Evolutionary conservation across 2,329 filamentous ascomycete species (phyloP), one percentile per base, ranked within the genome.

Genomic region (Xylariaceae sp.): DNA sequence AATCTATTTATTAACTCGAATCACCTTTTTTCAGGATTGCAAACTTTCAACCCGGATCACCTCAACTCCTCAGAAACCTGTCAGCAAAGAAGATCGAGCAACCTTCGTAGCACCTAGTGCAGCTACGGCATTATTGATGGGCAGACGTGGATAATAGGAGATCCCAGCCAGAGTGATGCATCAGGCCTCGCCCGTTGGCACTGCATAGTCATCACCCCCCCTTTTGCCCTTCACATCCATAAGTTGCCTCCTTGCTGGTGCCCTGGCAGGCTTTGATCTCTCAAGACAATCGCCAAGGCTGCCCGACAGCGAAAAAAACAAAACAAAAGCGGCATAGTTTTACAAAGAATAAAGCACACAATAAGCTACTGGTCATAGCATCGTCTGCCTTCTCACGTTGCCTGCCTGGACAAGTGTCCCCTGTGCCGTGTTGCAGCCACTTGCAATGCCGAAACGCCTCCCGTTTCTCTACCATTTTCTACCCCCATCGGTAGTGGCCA

Each of bases 1-100:
- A 60, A 60, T 56, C 53, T 61, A 59, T 57, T 58, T 54, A 53
- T 65, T 39, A 53, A 47, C 34, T 62, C 62, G 52, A 62, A 66
- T 63, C 57, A 55, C 65, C 62, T 68, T 68, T 67, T 68, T 63
- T 62, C 66, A 30, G 23, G 23, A 69, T 67, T 68, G 66, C 64
- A 65, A 69, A 65, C 17, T 18, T 18, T 61, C 58, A 56, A 34
- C 55, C 53, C n/a, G 62, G 58, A 63, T 64, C 62, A 58, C 60
- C 59, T 51, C 55, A 61, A 66, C 61, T 65, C 60, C 67, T 57
- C 13, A 34, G 51, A 51, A 52, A 63, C 49, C 45, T 47, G 50
- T 48, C 49, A 51, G 15, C 35, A 57, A 62, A 57, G 55, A 53
- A 53, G 60, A 50, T 50, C 52, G 55, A 53, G 53, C 60, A 53